A percentile compares a stretch with the other conserved stretches of the same genome.
These are phyloP conservation scores for Fusarium sp. DNA, from an alignment of 2,329 filamentous ascomycete genomes.

Conservation along the genomic window DNA sequence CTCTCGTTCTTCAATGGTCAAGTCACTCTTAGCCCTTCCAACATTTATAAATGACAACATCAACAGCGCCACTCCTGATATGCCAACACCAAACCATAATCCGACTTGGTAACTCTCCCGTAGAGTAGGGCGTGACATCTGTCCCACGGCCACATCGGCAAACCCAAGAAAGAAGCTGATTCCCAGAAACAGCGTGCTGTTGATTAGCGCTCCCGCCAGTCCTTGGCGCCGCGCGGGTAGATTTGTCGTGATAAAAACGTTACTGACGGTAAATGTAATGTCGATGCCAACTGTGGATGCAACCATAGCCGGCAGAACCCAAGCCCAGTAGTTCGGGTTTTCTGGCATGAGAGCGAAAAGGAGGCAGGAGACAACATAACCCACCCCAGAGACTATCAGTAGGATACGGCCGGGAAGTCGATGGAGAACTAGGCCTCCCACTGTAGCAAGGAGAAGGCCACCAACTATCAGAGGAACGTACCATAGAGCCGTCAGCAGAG, in stretches of 20 bases:
- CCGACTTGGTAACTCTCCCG: not conserved
- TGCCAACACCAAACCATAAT: conserved; percentile 6
- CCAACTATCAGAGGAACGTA: conserved; percentile 5
- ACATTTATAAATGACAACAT: not conserved
- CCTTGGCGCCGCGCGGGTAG: conserved; percentile 2
- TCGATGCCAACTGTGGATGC: conserved; percentile 1
- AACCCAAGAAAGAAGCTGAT: conserved; percentile 4
- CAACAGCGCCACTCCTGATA: not conserved
- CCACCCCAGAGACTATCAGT: conserved; percentile 1
- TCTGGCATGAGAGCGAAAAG: conserved; percentile 5
- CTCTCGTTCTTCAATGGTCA: not conserved
- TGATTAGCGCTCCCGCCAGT: not conserved
- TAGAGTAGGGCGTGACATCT: not conserved
- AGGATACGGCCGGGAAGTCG: conserved; percentile 6
- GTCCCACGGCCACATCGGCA: not conserved
- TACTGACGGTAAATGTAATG: not conserved
- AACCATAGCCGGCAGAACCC: conserved; percentile 6
- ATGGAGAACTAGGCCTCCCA: not conserved
- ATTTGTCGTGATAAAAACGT: conserved; percentile 5
- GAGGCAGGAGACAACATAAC: not conserved
- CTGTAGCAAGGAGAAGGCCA: not conserved
- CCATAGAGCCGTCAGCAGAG: not conserved
- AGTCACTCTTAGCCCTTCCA: conserved; percentile 5
- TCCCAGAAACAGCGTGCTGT: not conserved
- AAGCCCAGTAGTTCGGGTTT: conserved; percentile 2